A percentile compares a stretch with the other conserved stretches of the same genome.
These are phyloP conservation scores for Verticillium klebahnii DNA, from an alignment of 2,329 filamentous ascomycete species.

Conservation along the genomic window DNA sequence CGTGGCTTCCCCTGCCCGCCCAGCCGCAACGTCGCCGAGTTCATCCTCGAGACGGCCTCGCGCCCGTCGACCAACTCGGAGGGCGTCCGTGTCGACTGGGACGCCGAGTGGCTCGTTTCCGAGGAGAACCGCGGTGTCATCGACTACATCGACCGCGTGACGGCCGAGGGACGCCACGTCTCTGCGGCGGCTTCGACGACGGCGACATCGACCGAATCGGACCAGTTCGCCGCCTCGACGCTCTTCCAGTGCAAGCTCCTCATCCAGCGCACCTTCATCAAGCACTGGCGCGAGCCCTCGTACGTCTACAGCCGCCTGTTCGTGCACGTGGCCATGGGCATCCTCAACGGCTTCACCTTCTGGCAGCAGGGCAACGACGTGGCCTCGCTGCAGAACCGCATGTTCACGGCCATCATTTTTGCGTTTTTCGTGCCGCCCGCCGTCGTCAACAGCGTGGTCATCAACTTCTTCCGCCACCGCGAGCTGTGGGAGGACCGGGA, in stretches of 20 bases:
- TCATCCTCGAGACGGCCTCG: slow-evolving; percentile 41
- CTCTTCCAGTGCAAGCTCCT: slow-evolving; percentile 60
- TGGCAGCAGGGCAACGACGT: slow-evolving; percentile 62
- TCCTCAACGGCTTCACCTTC: slow-evolving; percentile 76
- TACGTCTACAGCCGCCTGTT: slow-evolving; percentile 78
- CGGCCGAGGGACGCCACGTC: slow-evolving; percentile 28
- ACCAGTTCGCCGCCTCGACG: slow-evolving; percentile 64
- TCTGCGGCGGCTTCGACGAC: slow-evolving; percentile 16
- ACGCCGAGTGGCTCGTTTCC: slow-evolving; percentile 68
- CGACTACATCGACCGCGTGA: slow-evolving; percentile 61
- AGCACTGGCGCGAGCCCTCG: slow-evolving; percentile 72
- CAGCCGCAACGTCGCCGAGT: slow-evolving; percentile 42
- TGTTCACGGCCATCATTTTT: slow-evolving; percentile 65
- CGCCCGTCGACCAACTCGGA: slow-evolving; percentile 26
- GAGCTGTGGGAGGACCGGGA: slow-evolving; percentile 70
- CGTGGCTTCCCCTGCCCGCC: slow-evolving; percentile 63
- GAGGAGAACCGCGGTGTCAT: slow-evolving; percentile 54
- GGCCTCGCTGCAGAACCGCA: slow-evolving; percentile 68
- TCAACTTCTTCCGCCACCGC: slow-evolving; percentile 74
- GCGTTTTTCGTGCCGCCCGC: slow-evolving; percentile 64
- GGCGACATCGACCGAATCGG: slow-evolving; percentile 7
- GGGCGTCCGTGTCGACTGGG: slow-evolving; percentile 58
- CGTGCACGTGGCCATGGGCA: slow-evolving; percentile 63
- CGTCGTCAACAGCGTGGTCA: slow-evolving; percentile 67
- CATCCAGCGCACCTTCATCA: slow-evolving; percentile 64